Evolutionary conservation across 208 protist genomes (phyloP).

Genomic region (Leishmania gerbilli): DNA sequence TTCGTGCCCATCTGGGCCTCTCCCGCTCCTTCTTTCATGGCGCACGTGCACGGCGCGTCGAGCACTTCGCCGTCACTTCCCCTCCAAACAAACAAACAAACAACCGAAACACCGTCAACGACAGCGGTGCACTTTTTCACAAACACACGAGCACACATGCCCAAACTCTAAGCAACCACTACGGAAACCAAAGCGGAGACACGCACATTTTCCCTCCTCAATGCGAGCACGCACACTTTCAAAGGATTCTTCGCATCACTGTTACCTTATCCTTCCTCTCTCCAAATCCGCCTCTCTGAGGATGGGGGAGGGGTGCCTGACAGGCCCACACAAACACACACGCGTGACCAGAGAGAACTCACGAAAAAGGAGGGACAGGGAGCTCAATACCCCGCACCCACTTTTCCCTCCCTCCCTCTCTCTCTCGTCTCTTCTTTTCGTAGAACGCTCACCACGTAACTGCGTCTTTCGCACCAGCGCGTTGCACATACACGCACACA

Average conservation of each 20-base stretch:
- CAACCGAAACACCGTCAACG: not conserved
- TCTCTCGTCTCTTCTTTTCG: not conserved
- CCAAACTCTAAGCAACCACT: not conserved
- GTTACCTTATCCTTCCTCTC: not conserved
- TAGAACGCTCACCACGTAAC: not conserved
- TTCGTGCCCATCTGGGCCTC: not conserved
- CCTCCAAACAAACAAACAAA: no score
- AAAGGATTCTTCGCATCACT: not conserved
- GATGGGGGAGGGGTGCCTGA: not conserved
- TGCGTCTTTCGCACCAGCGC: not conserved
- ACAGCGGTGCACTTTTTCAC: not conserved
- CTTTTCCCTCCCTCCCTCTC: not conserved
- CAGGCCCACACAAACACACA: not conserved
- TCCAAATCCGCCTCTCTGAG: not conserved
- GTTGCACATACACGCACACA: constrained; percentile 17
- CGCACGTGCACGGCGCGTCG: not conserved
- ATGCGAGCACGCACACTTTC: not conserved
- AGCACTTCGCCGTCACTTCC: not conserved
- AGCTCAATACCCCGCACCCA: not conserved
- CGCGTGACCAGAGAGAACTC: not conserved
- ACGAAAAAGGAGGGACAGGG: not conserved
- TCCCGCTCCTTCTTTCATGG: not conserved
- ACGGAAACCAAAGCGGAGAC: not conserved
- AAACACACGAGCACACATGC: constrained; percentile 8
- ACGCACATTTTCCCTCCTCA: not conserved